Percentiles rank a stretch among this genome's conserved stretches.
Evolutionary conservation across 108 stramenopile species (phyloP).

Genomic region (Cyclotella baltica): DNA sequence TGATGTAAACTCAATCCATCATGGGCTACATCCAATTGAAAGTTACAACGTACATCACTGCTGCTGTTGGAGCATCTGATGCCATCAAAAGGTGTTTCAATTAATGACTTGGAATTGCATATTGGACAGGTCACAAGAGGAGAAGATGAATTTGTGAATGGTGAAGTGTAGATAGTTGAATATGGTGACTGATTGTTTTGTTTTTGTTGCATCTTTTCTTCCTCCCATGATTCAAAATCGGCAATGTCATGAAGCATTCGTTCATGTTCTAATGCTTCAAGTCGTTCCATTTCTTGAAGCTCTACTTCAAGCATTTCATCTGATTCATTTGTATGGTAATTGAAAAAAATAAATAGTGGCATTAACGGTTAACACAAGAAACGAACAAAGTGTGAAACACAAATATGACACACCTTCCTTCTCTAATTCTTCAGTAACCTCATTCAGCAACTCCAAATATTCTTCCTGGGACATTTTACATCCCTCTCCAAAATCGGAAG

Average conservation of each 20-base stretch:
- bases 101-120: constrained; percentile 33
- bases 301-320: constrained; percentile 32
- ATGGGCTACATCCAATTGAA: constrained; percentile 44
- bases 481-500: background rate
- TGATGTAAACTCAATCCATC: constrained; percentile 43
- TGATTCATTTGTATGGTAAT: background rate
- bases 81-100: constrained; percentile 36
- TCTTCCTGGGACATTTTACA: constrained; percentile 13
- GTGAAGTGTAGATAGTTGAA: constrained; percentile 28
- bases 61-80: constrained; percentile 16
- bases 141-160: constrained; percentile 7
- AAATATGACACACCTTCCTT: constrained; percentile 1
- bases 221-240: constrained; percentile 30
- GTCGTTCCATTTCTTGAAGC: constrained; percentile 29
- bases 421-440: constrained; percentile 16
- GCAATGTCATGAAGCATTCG: constrained; percentile 25
- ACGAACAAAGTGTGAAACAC: background rate
- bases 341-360: background rate
- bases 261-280: constrained; percentile 33
- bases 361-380: background rate
- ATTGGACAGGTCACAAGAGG: constrained; percentile 38
- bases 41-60: constrained; percentile 17
- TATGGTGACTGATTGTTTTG: constrained; percentile 11
- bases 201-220: constrained; percentile 24
- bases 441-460: constrained; percentile 9